Evolutionary conservation across 257 asterid species (phyloP).

Genomic region (Rhazya stricta): DNA sequence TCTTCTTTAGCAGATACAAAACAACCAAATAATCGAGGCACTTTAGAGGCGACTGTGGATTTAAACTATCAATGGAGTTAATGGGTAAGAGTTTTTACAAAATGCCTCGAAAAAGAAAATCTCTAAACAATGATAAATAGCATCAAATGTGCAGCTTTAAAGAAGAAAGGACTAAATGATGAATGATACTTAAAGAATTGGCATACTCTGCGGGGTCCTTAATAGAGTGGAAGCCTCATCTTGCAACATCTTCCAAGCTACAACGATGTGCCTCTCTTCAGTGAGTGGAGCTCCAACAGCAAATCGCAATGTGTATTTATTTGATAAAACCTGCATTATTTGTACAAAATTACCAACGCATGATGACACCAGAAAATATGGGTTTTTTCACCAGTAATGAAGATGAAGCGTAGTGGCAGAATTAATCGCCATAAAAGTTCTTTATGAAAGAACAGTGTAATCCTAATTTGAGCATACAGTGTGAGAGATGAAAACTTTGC

Average conservation of each 20-base stretch:
- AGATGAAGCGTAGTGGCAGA: neutral
- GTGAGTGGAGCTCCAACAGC: slow-evolving; percentile 91
- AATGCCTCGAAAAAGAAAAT: neutral
- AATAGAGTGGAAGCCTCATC: slow-evolving; percentile 55
- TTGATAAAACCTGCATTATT: slow-evolving; percentile 50
- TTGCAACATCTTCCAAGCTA: slow-evolving; percentile 43
- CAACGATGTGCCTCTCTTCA: slow-evolving; percentile 49
- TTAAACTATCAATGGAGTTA: neutral
- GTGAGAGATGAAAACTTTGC: slow-evolving; percentile 79
- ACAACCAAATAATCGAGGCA: neutral
- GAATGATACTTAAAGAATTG: neutral
- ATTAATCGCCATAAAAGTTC: neutral
- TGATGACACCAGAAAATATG: neutral
- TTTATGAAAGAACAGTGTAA: neutral
- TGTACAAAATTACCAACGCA: neutral
- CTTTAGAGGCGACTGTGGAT: neutral
- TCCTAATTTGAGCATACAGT: slow-evolving; percentile 45
- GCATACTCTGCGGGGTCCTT: neutral
- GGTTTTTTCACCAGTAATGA: neutral
- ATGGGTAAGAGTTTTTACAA: neutral
- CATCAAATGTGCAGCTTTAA: neutral
- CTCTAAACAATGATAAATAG: neutral
- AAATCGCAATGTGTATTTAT: slow-evolving; percentile 51
- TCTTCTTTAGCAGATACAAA: neutral
- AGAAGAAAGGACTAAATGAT: neutral